phyloP scores from a whole-genome alignment of 164 flowering plant genomes.

The Sextonia rubra region DNA sequence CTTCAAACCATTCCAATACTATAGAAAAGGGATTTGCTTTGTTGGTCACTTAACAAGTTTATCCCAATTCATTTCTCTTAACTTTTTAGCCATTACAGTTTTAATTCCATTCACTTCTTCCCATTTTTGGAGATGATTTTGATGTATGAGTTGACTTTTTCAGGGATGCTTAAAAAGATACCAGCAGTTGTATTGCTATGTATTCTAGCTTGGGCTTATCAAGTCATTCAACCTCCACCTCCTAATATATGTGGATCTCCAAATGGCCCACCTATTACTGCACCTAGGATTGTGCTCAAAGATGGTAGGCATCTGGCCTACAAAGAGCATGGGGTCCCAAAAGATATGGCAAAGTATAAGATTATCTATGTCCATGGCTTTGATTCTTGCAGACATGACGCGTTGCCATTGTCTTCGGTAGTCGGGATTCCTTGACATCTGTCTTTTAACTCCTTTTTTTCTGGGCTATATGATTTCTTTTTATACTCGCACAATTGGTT shows the following conservation, averaged over 20 bases:
- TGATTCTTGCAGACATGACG: slow-evolving; percentile 43
- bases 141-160: background rate
- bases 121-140: too few species aligned
- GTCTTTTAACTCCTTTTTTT: background rate
- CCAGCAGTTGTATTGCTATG: slow-evolving; percentile 31
- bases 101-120: too few species aligned
- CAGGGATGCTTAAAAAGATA: slow-evolving; percentile 37
- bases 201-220: slow-evolving; percentile 48
- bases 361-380: slow-evolving; percentile 56
- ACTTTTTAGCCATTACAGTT: too few species aligned
- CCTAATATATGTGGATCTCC: slow-evolving; percentile 55
- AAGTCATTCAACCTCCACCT: slow-evolving; percentile 48
- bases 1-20: too few species aligned
- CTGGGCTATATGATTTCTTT: background rate
- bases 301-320: slow-evolving; percentile 79
- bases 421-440: background rate
- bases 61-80: too few species aligned
- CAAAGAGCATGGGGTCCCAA: slow-evolving; percentile 62
- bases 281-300: slow-evolving; percentile 56
- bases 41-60: too few species aligned
- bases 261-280: slow-evolving; percentile 56
- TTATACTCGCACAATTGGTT: background rate
- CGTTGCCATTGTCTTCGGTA: slow-evolving; percentile 41
- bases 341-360: slow-evolving; percentile 48
- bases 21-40: too few species aligned